Percentiles rank a stretch among this genome's conserved stretches.
These are phyloP conservation scores for Entamoeba histolytica DNA, from an alignment of 208 protist genomes.

Conservation along the genomic window DNA sequence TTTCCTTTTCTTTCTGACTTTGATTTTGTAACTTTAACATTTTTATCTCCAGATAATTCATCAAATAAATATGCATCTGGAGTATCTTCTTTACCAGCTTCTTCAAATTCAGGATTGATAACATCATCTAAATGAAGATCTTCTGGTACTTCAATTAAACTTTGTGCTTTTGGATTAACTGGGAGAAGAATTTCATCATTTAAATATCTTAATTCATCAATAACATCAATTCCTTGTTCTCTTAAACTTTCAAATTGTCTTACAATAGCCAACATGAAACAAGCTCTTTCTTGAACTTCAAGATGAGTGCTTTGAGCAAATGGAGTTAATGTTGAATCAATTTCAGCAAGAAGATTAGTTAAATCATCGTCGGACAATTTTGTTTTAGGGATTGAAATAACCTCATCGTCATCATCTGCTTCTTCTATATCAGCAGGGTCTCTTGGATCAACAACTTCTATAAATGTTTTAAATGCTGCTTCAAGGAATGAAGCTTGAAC, in stretches of 20 bases:
- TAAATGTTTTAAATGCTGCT: not conserved
- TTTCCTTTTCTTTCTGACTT: not conserved
- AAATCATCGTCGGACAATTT: not conserved
- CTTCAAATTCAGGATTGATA: not conserved
- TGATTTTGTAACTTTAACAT: not conserved
- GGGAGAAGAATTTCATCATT: not conserved
- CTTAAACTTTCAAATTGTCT: not conserved
- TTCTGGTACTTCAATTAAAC: not conserved
- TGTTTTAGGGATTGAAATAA: slow-evolving; percentile 1
- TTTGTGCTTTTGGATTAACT: not conserved
- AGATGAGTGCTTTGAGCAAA: slow-evolving; percentile 40
- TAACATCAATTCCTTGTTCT: slow-evolving; percentile 13
- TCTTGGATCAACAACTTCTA: not conserved
- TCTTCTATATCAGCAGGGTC: not conserved
- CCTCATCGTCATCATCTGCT: slow-evolving; percentile 1
- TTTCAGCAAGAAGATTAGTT: not conserved
- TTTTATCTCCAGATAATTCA: not conserved
- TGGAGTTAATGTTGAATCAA: slow-evolving; percentile 13
- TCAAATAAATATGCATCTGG: not conserved
- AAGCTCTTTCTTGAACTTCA: slow-evolving; percentile 46
- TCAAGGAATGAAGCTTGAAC: not conserved
- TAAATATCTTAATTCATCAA: slow-evolving; percentile 16
- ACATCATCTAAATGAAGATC: not conserved
- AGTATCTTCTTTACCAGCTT: not conserved
- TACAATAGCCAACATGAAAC: slow-evolving; percentile 18